Evolutionary conservation across 768 basidiomycete species (phyloP), one percentile per base, ranked within the genome.

Genomic region (Hebeloma cylindrosporum): DNA sequence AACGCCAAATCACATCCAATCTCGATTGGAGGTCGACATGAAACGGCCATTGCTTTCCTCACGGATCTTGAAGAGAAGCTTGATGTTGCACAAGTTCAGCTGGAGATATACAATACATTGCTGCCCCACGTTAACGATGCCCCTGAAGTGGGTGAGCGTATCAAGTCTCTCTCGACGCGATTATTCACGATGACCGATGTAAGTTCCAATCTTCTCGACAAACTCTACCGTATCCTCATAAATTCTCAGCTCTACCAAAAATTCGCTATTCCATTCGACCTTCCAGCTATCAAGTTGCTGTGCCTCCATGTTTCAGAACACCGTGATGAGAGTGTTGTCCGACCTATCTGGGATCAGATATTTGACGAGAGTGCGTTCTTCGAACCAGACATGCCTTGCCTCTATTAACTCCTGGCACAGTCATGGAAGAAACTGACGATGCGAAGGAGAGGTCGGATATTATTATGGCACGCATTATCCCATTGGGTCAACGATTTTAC

Each of bases 1-100:
- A 96, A 97, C 59, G 95, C 93, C 39, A 97, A 97, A 66, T 95
- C 95, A 11, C 91, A 94, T 60, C 87, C 90, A 1, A 78, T 90
- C 7, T 84, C 91, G 14, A 73, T 78, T 13, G 77, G 80, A 22
- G 85, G 87, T 7, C 74, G 80, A 46, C 87, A 93, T 54, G 89
- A 93, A 61, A 86, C 85, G 22, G 90, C 91, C n/a, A 91, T 97
- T 38, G 85, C 90, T 38, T 96, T 98, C 72, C 77, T 95, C n/a
- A 91, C 87, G 0, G 87, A 90, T 54, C 73, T 96, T 14, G 94
- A 97, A 70, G 96, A 99, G 65, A 93, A 93, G 61, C 78, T 97
- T 9, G 96, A 99, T 32, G 96, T 99, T 18, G 90, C 93, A 5
- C 88, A 95, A 66, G 92, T 98, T 7, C 96, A 99, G 60, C 70